Conservation (phyloP, 352 stramenopile species). For the Phytophthora ohioensis region DNA sequence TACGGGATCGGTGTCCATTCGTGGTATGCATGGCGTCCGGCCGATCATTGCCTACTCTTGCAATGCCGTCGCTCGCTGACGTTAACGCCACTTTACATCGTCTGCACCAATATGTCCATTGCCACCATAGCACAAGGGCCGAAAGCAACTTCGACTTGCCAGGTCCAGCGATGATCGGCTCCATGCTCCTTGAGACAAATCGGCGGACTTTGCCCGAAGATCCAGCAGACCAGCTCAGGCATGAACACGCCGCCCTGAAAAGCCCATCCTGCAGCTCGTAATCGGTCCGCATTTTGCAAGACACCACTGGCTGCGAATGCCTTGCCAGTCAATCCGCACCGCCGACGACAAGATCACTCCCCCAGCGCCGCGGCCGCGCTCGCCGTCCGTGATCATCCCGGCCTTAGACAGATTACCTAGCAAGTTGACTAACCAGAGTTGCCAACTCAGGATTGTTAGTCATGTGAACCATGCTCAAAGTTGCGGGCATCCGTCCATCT, state of each 20-base stretch:
- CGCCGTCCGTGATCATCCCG: slow-evolving; percentile 5
- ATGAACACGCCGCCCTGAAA: slow-evolving; percentile 1
- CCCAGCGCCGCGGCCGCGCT: slow-evolving; percentile 7
- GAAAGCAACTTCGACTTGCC: not conserved
- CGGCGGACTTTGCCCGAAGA: slow-evolving; percentile 3
- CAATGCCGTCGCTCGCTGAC: not conserved
- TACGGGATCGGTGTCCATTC: too few relatives aligned
- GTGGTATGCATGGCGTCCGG: too few relatives aligned
- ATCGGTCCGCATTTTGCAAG: not conserved
- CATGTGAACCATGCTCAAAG: too few relatives aligned
- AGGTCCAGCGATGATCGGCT: not conserved
- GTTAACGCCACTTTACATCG: not conserved
- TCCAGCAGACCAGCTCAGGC: slow-evolving; percentile 3
- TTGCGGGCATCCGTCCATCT: too few relatives aligned
- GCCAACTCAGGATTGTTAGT: too few relatives aligned
- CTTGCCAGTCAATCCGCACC: not conserved
- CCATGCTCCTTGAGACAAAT: slow-evolving; percentile 1
- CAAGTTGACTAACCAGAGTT: too few relatives aligned
- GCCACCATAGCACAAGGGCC: too few relatives aligned
- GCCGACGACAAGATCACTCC: not conserved
- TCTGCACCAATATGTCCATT: not conserved
- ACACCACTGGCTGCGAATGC: not conserved
- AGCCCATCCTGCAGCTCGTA: slow-evolving; percentile 3
- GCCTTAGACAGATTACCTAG: not conserved
- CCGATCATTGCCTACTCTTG: too few relatives aligned